phyloP scores from a whole-genome alignment of 257 asterid species.

The Gentiana straminea region DNA sequence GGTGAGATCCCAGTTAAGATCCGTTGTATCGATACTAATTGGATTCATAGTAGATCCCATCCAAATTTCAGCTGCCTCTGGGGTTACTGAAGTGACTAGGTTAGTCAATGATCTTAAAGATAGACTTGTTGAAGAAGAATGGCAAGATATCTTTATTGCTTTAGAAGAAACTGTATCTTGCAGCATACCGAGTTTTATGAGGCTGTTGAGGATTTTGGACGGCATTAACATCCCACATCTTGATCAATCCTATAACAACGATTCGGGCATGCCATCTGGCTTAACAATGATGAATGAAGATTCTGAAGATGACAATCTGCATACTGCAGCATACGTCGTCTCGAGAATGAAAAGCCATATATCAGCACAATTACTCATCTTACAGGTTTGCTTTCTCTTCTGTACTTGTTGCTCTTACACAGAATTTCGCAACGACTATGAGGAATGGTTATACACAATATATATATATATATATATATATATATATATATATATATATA shows the following conservation, averaged over 20 bases:
- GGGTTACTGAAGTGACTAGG: slow-evolving; percentile 67
- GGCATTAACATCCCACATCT: slow-evolving; percentile 45
- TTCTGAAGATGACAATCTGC: slow-evolving; percentile 56
- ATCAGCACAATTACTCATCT: slow-evolving; percentile 52
- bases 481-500: no score
- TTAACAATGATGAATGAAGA: slow-evolving; percentile 28
- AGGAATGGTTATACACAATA: no score
- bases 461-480: no score
- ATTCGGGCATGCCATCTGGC: slow-evolving; percentile 38
- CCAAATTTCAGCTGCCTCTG: slow-evolving; percentile 74
- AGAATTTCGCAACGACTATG: no score
- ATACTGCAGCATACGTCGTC: slow-evolving; percentile 54
- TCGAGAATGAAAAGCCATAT: slow-evolving; percentile 79
- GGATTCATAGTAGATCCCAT: slow-evolving; percentile 56
- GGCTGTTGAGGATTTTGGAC: slow-evolving; percentile 68
- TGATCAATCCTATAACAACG: slow-evolving; percentile 24
- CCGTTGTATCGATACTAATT: slow-evolving; percentile 54
- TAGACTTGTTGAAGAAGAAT: slow-evolving; percentile 58
- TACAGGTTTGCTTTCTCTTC: slow-evolving; percentile 37
- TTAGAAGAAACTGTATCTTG: slow-evolving; percentile 56
- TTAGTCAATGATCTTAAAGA: slow-evolving; percentile 54
- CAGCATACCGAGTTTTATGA: slow-evolving; percentile 45
- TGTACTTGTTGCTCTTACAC: no score
- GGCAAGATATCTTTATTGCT: slow-evolving; percentile 55
- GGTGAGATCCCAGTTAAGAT: slow-evolving; percentile 57